These are phyloP conservation scores for Thraustochytrium striatum DNA, from an alignment of 352 stramenopile species.

Conservation along the genomic window DNA sequence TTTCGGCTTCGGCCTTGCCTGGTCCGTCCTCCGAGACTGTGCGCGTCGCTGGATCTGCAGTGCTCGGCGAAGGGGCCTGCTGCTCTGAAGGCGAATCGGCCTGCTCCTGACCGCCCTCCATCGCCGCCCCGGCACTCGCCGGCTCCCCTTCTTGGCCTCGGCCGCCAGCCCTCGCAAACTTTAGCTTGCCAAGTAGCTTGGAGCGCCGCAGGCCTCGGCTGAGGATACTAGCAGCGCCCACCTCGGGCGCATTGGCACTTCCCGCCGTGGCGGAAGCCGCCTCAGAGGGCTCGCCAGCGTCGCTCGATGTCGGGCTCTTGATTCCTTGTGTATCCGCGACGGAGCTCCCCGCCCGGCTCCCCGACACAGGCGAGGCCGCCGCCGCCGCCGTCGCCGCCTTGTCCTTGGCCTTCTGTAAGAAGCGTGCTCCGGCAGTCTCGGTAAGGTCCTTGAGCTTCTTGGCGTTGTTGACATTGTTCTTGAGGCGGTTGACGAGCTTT, in stretches of 20 bases:
- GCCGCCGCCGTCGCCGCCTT: not conserved
- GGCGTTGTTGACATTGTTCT: not conserved
- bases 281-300: not conserved
- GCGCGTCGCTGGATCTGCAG: too few species aligned
- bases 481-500: slow-evolving; percentile 35
- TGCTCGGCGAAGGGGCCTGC: too few species aligned
- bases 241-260: not conserved
- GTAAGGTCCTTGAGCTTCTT: not conserved
- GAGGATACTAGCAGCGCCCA: not conserved
- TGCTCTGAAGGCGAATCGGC: too few species aligned
- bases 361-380: not conserved
- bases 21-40: too few species aligned
- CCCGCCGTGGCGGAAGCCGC: not conserved
- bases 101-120: too few species aligned
- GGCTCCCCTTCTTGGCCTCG: too few species aligned
- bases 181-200: too few species aligned
- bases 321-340: not conserved
- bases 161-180: too few species aligned
- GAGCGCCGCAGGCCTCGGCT: not conserved
- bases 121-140: too few species aligned
- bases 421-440: not conserved
- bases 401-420: not conserved
- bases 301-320: not conserved
- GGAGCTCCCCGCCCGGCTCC: not conserved
- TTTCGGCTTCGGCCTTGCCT: too few species aligned